phyloP scores from a whole-genome alignment of 768 basidiomycete genomes.

The Lentinula detonsa region DNA sequence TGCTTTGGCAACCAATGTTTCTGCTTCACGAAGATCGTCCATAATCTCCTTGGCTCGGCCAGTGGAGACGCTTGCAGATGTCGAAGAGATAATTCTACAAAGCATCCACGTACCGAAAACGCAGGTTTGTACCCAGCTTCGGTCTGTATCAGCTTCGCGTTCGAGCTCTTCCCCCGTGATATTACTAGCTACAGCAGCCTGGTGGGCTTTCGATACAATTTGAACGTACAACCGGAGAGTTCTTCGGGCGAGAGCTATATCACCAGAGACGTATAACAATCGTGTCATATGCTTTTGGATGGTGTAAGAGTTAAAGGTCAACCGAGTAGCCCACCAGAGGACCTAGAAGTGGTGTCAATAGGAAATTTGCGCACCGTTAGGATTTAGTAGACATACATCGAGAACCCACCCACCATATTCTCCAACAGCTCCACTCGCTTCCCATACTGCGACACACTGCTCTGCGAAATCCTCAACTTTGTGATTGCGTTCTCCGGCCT shows the following conservation, averaged over 20 bases:
- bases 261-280: conserved; percentile 57
- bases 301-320: conserved; percentile 90
- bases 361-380: neutral
- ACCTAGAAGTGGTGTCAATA: conserved; percentile 36
- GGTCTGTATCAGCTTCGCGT: conserved; percentile 59
- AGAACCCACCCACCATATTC: conserved; percentile 73
- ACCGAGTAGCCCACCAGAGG: conserved; percentile 89
- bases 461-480: conserved; percentile 84
- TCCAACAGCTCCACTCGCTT: conserved; percentile 57
- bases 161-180: conserved; percentile 16
- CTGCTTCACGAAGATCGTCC: conserved; percentile 60
- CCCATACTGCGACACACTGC: conserved; percentile 76
- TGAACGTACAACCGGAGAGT: conserved; percentile 79
- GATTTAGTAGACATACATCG: conserved; percentile 47
- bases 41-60: conserved; percentile 28
- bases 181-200: conserved; percentile 29
- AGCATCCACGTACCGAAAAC: conserved; percentile 77
- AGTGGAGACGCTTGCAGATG: neutral
- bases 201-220: conserved; percentile 76
- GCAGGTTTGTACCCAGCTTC: conserved; percentile 70
- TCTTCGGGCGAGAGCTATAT: conserved; percentile 59
- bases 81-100: conserved; percentile 38
- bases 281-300: conserved; percentile 83
- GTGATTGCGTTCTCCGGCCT: conserved; percentile 71
- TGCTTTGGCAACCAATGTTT: conserved; percentile 53